Percentiles rank a stretch among this genome's conserved stretches.
These are phyloP conservation scores for Lolium rigidum DNA, from an alignment of 176 grass and related monocot genomes.

Conservation along the genomic window DNA sequence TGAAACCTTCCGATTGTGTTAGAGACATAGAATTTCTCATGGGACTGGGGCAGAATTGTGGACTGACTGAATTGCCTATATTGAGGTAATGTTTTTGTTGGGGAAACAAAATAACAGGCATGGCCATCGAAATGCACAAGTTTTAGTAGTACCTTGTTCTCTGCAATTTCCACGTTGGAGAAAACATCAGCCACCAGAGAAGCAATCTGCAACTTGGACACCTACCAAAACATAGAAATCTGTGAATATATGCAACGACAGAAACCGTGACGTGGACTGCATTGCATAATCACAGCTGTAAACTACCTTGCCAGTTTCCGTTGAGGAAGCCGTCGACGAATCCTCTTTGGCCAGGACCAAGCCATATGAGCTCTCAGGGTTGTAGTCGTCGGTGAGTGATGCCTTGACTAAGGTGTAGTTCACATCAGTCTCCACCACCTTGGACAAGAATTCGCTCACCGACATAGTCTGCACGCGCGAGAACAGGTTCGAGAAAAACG, in stretches of 20 bases:
- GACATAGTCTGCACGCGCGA: slow-evolving; percentile 58
- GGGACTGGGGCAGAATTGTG: background rate
- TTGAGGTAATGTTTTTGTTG: background rate
- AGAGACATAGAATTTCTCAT: slow-evolving; percentile 3
- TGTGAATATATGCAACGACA: background rate
- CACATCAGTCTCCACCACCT: slow-evolving; percentile 78
- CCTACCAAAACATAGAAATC: slow-evolving; percentile 49
- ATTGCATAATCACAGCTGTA: slow-evolving; percentile 1
- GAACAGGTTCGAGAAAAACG: slow-evolving; percentile 82
- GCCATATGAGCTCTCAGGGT: slow-evolving; percentile 62
- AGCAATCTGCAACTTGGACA: slow-evolving; percentile 83
- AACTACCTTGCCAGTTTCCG: slow-evolving; percentile 57
- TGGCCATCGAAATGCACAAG: background rate
- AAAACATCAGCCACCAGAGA: slow-evolving; percentile 87
- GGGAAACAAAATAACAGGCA: background rate
- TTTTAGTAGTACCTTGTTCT: slow-evolving; percentile 83
- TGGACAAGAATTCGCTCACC: slow-evolving; percentile 75
- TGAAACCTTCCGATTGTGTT: slow-evolving; percentile 2
- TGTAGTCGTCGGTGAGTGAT: slow-evolving; percentile 79
- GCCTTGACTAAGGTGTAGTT: slow-evolving; percentile 87
- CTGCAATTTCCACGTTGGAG: slow-evolving; percentile 66
- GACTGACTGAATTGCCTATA: background rate
- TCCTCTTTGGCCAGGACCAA: slow-evolving; percentile 73
- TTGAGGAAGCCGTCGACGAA: slow-evolving; percentile 21
- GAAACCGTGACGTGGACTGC: background rate